phyloP scores from a whole-genome alignment of 768 basidiomycete genomes.

The Suillus brevipes region DNA sequence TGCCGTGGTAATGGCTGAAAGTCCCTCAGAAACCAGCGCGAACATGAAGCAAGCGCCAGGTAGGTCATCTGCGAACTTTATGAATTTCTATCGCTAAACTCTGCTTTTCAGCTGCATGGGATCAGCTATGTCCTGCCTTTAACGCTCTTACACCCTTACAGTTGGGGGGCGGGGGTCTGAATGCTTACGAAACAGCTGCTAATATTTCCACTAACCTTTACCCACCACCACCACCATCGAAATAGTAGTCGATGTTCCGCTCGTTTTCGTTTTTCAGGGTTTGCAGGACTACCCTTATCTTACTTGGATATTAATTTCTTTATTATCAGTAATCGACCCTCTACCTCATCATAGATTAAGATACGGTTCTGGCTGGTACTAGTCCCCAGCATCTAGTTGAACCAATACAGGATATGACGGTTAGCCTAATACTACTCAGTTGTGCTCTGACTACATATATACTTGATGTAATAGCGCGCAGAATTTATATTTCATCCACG shows the following conservation, averaged over 20 bases:
- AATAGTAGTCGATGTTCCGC: too few relatives aligned
- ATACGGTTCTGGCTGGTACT: neutral
- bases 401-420: neutral
- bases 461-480: neutral
- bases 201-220: slow-evolving; percentile 19
- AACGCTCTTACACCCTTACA: slow-evolving; percentile 21
- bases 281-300: neutral
- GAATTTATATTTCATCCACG: neutral
- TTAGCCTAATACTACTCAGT: neutral
- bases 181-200: slow-evolving; percentile 17
- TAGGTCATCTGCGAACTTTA: neutral
- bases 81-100: neutral
- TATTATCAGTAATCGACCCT: neutral
- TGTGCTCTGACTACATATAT: neutral
- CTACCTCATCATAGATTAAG: neutral
- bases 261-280: neutral
- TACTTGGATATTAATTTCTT: neutral
- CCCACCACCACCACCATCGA: neutral
- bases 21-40: slow-evolving; percentile 10
- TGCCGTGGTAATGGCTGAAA: slow-evolving; percentile 32
- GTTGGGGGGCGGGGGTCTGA: slow-evolving; percentile 19
- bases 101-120: slow-evolving; percentile 22
- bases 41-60: neutral
- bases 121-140: slow-evolving; percentile 24
- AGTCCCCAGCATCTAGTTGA: neutral